Base-by-base conservation (phyloP, 1,284 basidiomycete genomes). In the Tilletia walkeri region DNA sequence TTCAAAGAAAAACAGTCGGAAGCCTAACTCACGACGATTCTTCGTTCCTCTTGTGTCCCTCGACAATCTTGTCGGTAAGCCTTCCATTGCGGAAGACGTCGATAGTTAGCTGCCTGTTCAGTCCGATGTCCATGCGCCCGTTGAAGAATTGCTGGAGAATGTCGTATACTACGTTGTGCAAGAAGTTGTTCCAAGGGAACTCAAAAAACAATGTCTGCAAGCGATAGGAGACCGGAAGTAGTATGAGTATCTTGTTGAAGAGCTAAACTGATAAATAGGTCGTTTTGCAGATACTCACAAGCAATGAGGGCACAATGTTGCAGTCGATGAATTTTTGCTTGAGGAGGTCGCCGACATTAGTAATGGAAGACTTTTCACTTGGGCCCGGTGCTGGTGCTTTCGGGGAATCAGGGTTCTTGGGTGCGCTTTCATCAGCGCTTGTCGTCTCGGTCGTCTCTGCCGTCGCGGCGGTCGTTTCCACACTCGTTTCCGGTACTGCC, bases 141-240 rank as follows among this genome's bases (percentile, higher is more conserved):
- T 92, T 95, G 74, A 99, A 88, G 65, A 97, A 91, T 84, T 99
- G 96, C 83, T 98, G 95, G 1, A 99, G 87, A 66, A 98, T 87
- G 84, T 99, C 96, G 82, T 99, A 99, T 18, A 97, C 94, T 16
- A 95, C 91, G 79, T 94, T 95, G 84, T 99, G 96, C 54, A 99
- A 85, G 83, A 99, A 98, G 82, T 99, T 98, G 86, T 99, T 98
- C 91, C 93, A 94, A 0, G 94, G 94, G 79, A 91, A 96, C 72
- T 92, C 90, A 83, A 98, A 97, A 86, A 99, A 98, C 50, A 98
- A 66, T 30, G 47, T 18, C 45, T 38, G 50, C 24, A 20, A 45
- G 14, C 14, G 24, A 9, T 45, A 45, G 41, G 12, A 12, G 59
- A 61, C 20, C 48, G 30, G 2, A 20, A 38, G 18, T 5, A 39